These are phyloP conservation scores for Suhomyces prunicola DNA, from an alignment of 805 yeast species.

Conservation along the genomic window DNA sequence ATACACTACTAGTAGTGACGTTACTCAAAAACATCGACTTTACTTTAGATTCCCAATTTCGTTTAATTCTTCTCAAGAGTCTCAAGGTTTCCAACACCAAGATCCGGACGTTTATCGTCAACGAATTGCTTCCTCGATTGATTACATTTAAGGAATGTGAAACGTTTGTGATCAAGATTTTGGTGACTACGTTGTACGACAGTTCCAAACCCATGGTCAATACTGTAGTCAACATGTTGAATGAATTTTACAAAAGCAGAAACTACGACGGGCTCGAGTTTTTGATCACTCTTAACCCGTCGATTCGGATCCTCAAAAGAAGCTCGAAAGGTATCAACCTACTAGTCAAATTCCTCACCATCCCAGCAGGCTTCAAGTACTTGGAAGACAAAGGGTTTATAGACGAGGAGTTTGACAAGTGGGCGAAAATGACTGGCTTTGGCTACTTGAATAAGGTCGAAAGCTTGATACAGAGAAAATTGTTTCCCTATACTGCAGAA, in stretches of 20 bases:
- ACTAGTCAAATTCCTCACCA: slow-evolving; percentile 60
- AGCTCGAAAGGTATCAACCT: slow-evolving; percentile 39
- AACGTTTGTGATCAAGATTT: slow-evolving; percentile 48
- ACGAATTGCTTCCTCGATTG: slow-evolving; percentile 43
- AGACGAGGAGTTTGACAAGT: slow-evolving; percentile 60
- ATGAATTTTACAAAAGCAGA: slow-evolving; percentile 15
- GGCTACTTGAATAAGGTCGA: slow-evolving; percentile 42
- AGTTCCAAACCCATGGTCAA: slow-evolving; percentile 23
- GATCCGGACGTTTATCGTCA: slow-evolving; percentile 57
- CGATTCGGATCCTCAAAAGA: slow-evolving; percentile 37
- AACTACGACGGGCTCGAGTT: slow-evolving; percentile 44
- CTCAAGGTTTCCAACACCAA: slow-evolving; percentile 51
- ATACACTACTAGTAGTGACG: slow-evolving; percentile 51
- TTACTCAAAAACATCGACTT: slow-evolving; percentile 64
- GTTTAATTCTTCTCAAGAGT: slow-evolving; percentile 64
- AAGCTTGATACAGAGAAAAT: slow-evolving; percentile 21
- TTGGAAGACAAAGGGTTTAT: slow-evolving; percentile 56
- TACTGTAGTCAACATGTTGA: slow-evolving; percentile 19
- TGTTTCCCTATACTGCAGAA: slow-evolving; percentile 1
- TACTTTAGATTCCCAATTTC: slow-evolving; percentile 57
- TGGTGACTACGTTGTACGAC: slow-evolving; percentile 72
- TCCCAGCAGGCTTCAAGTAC: slow-evolving; percentile 67
- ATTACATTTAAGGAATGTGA: slow-evolving; percentile 34
- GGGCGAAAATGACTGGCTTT: slow-evolving; percentile 52
- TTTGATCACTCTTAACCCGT: slow-evolving; percentile 55